These are phyloP conservation scores for Xanthoconium separans DNA, from an alignment of 1,284 basidiomycete genomes.

Conservation along the genomic window DNA sequence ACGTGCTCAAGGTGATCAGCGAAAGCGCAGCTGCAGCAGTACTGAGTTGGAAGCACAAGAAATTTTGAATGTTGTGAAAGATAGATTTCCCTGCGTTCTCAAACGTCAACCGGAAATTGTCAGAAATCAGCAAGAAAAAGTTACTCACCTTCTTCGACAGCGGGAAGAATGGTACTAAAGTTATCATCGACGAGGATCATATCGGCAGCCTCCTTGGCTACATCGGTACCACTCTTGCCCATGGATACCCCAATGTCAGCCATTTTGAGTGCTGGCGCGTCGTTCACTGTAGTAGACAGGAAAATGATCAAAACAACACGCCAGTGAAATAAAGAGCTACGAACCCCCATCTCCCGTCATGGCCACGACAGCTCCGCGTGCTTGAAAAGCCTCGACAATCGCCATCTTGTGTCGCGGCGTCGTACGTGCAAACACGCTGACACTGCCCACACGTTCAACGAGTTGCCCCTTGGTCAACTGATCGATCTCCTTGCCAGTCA, in stretches of 20 bases:
- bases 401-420: slow-evolving; percentile 98
- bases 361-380: slow-evolving; percentile 86
- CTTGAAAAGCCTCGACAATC: slow-evolving; percentile 91
- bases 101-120: not conserved
- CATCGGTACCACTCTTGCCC: slow-evolving; percentile 96
- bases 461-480: slow-evolving; percentile 78
- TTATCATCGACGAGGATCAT: slow-evolving; percentile 98
- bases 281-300: slow-evolving; percentile 67
- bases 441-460: slow-evolving; percentile 76
- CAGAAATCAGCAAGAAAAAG: not conserved
- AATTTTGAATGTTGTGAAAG: slow-evolving; percentile 99
- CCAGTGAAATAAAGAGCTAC: not conserved
- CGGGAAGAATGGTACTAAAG: slow-evolving; percentile 91
- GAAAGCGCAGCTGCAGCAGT: slow-evolving; percentile 94
- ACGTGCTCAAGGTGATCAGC: slow-evolving; percentile 92
- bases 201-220: slow-evolving; percentile 97
- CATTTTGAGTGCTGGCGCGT: slow-evolving; percentile 96
- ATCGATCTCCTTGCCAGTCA: slow-evolving; percentile 91
- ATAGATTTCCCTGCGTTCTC: slow-evolving; percentile 79
- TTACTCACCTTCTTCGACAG: slow-evolving; percentile 86
- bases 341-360: slow-evolving; percentile 95
- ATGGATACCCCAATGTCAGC: slow-evolving; percentile 98
- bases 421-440: slow-evolving; percentile 92
- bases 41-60: slow-evolving; percentile 94
- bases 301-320: not conserved